These are phyloP conservation scores for Sporothrix inflata DNA, from an alignment of 2,329 filamentous ascomycete genomes.

Conservation along the genomic window DNA sequence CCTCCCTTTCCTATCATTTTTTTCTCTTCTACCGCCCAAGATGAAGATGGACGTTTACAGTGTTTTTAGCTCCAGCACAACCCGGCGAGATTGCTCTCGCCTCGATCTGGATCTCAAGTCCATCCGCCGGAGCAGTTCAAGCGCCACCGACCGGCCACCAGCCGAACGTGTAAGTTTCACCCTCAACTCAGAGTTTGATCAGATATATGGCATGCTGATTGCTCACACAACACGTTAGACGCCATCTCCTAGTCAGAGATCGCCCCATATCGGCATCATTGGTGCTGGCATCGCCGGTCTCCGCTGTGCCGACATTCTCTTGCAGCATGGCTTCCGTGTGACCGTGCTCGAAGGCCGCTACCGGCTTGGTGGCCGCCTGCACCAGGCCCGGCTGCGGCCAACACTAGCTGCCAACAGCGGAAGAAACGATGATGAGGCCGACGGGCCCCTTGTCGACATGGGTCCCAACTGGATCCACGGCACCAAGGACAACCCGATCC, in stretches of 20 bases:
- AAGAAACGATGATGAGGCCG: conserved; percentile 35
- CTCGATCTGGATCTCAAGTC: conserved; percentile 56
- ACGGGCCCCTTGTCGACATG: conserved; percentile 56
- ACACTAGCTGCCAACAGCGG: background rate
- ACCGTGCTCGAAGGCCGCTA: conserved; percentile 71
- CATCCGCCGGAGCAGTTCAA: conserved; percentile 42
- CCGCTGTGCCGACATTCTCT: conserved; percentile 69
- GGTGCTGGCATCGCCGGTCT: conserved; percentile 72
- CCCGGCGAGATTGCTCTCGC: conserved; percentile 49
- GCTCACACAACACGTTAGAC: background rate
- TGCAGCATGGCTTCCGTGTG: conserved; percentile 66
- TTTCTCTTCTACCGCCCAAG: background rate
- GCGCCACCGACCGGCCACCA: conserved; percentile 6
- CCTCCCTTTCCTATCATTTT: background rate
- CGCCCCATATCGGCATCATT: conserved; percentile 65
- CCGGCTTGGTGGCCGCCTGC: conserved; percentile 67
- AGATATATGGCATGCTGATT: background rate
- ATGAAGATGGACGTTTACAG: conserved; percentile 56
- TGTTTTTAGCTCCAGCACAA: conserved; percentile 52
- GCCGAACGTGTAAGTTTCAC: background rate
- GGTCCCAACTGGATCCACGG: conserved; percentile 85
- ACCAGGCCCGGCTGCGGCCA: conserved; percentile 51
- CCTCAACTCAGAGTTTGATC: background rate
- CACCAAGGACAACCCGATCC: conserved; percentile 69
- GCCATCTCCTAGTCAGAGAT: conserved; percentile 28